A percentile compares a stretch with the other conserved stretches of the same genome.
Evolutionary conservation across 805 yeast genomes (phyloP).

Genomic region (Candida montana): DNA sequence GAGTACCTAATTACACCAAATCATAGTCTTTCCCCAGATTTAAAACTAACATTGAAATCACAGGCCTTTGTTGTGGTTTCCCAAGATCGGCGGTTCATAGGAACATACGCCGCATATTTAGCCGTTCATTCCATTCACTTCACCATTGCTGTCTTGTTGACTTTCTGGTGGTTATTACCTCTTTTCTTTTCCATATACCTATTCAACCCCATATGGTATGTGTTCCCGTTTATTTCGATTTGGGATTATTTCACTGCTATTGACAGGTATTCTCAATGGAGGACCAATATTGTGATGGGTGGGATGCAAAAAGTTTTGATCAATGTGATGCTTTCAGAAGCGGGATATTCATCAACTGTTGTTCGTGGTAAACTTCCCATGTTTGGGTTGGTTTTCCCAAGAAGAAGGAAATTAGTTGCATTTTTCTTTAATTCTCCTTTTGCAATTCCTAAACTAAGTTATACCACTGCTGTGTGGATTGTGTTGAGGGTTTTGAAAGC

Average conservation of each 20-base stretch:
- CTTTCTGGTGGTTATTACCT: constrained; percentile 8
- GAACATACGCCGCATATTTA: constrained; percentile 3
- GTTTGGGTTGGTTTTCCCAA: constrained; percentile 5
- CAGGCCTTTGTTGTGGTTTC: constrained; percentile 5
- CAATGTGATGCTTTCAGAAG: constrained; percentile 6
- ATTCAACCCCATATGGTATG: constrained; percentile 5
- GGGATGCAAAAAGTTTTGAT: constrained; percentile 1
- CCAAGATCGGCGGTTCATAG: constrained; percentile 5
- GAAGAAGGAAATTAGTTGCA: constrained; percentile 2
- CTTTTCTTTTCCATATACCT: constrained; percentile 1
- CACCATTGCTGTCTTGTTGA: constrained; percentile 1
- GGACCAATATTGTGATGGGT: constrained; percentile 5
- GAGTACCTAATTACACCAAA: constrained; percentile 1
- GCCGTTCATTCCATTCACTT: constrained; percentile 5
- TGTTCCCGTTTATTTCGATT: constrained; percentile 5
- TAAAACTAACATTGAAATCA: too few species aligned
- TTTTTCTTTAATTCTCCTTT: constrained; percentile 2
- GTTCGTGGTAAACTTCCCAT: constrained; percentile 5
- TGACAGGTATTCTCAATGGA: constrained; percentile 6
- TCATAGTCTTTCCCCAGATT: too few species aligned
- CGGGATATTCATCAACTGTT: constrained; percentile 6
- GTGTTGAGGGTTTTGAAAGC: neutral
- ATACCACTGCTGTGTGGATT: neutral
- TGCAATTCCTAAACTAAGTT: neutral
- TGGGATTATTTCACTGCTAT: constrained; percentile 5